Conservation (phyloP, 345 rosid genomes). For the Arabis alpina region DNA sequence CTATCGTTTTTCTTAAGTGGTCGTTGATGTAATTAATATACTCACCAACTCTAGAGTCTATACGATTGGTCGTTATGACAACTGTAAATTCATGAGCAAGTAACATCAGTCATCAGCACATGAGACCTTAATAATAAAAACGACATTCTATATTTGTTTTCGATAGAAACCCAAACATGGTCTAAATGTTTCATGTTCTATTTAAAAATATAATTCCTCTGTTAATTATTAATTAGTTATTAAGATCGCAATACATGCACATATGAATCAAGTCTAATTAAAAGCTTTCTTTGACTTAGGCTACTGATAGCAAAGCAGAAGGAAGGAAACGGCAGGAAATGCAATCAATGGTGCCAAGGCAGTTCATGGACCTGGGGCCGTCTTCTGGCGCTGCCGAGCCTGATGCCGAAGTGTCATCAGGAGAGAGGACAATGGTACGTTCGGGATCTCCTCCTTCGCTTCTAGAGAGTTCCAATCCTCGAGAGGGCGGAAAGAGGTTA, state of each 20-base stretch:
- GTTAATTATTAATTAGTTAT: background rate
- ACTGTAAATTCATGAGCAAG: constrained; percentile 3
- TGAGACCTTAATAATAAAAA: background rate
- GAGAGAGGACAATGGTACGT: constrained; percentile 66
- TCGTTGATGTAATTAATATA: background rate
- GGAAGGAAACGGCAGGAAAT: constrained; percentile 33
- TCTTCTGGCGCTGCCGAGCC: constrained; percentile 47
- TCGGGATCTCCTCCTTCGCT: constrained; percentile 44
- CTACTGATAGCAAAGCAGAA: constrained; percentile 29
- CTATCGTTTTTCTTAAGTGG: background rate
- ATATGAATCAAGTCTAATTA: background rate
- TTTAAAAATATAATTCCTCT: background rate
- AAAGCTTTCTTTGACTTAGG: constrained; percentile 28
- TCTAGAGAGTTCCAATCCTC: constrained; percentile 36
- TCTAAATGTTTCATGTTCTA: background rate
- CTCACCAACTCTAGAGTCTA: constrained; percentile 19
- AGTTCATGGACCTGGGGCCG: constrained; percentile 73
- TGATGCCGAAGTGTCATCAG: constrained; percentile 71
- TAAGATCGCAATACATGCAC: background rate
- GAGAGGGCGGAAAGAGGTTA: constrained; percentile 48
- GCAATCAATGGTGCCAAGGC: constrained; percentile 59
- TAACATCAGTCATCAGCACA: background rate
- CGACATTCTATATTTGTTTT: background rate
- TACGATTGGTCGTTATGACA: constrained; percentile 8
- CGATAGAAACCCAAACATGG: background rate